phyloP scores from a whole-genome alignment of 345 rosid species.

The Pistacia atlantica region DNA sequence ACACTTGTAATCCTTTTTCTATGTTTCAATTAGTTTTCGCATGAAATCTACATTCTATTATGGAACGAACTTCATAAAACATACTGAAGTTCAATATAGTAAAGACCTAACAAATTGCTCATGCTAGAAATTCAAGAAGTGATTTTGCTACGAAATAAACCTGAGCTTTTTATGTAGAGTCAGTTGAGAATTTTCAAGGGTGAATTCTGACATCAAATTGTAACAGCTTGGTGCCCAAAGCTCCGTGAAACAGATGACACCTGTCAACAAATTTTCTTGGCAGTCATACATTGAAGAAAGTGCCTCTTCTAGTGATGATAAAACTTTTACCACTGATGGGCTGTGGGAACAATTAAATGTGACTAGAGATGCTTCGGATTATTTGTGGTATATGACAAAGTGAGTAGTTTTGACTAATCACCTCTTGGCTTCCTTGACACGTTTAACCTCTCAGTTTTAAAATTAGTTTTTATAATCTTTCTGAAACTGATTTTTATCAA shows the following conservation, averaged over 20 bases:
- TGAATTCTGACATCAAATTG: constrained; percentile 1
- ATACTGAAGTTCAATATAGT: background rate
- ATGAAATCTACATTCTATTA: background rate
- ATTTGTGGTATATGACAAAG: constrained; percentile 96
- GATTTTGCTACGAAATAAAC: background rate
- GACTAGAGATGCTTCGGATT: constrained; percentile 81
- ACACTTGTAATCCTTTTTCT: background rate
- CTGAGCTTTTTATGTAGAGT: background rate
- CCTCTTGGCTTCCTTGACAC: background rate
- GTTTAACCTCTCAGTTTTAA: background rate
- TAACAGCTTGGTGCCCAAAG: constrained; percentile 65
- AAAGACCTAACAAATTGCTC: background rate
- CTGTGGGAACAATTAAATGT: constrained; percentile 77
- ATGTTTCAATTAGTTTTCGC: no score
- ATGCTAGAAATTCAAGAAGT: background rate
- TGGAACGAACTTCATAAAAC: background rate
- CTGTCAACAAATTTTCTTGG: constrained; percentile 63
- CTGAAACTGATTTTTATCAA: constrained; percentile 1
- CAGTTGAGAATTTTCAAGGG: background rate
- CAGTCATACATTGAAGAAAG: constrained; percentile 66
- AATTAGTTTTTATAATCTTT: background rate
- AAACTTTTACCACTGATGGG: constrained; percentile 50
- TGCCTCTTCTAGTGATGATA: constrained; percentile 51
- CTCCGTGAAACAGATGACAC: constrained; percentile 61
- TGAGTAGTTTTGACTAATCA: constrained; percentile 38